A percentile compares a stretch with the other conserved stretches of the same genome.
phyloP scores from a whole-genome alignment of 345 rosid genomes.

The Raphanus sativus region DNA sequence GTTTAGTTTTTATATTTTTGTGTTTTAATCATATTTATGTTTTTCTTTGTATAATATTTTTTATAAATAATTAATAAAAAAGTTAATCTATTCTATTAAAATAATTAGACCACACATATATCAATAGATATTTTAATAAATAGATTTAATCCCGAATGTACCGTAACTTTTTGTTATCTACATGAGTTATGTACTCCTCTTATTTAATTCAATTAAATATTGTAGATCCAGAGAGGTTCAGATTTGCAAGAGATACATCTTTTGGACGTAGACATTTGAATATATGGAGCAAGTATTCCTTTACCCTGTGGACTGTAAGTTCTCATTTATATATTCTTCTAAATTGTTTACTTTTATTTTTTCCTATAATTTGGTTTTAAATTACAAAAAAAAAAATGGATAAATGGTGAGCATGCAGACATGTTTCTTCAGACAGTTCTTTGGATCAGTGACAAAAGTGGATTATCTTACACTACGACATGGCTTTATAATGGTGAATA shows the following conservation, averaged over 20 bases:
- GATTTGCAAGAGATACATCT: conserved; percentile 91
- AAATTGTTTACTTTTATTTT: background rate
- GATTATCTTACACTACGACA: conserved; percentile 87
- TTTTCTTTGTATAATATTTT: too few species aligned
- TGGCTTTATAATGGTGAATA: conserved; percentile 78
- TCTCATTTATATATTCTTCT: background rate
- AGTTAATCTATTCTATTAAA: too few species aligned
- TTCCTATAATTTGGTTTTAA: background rate
- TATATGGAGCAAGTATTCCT: conserved; percentile 66
- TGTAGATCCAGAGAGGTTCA: conserved; percentile 93
- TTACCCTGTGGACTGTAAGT: conserved; percentile 85
- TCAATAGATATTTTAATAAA: too few species aligned
- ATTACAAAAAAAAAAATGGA: background rate
- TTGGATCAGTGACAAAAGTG: conserved; percentile 77
- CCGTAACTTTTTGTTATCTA: too few species aligned
- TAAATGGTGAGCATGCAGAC: conserved; percentile 44
- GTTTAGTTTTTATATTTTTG: too few species aligned
- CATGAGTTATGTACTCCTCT: conserved; percentile 20
- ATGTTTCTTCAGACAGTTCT: conserved; percentile 93
- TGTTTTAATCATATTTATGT: too few species aligned
- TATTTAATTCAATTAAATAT: background rate
- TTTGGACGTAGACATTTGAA: conserved; percentile 84
- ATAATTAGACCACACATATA: too few species aligned
- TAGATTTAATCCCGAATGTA: too few species aligned
- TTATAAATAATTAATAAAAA: too few species aligned